A percentile compares a stretch with the other conserved stretches of the same genome.
Evolutionary conservation across 306 rosid species (phyloP).

Genomic region (Mimosa pudica): DNA sequence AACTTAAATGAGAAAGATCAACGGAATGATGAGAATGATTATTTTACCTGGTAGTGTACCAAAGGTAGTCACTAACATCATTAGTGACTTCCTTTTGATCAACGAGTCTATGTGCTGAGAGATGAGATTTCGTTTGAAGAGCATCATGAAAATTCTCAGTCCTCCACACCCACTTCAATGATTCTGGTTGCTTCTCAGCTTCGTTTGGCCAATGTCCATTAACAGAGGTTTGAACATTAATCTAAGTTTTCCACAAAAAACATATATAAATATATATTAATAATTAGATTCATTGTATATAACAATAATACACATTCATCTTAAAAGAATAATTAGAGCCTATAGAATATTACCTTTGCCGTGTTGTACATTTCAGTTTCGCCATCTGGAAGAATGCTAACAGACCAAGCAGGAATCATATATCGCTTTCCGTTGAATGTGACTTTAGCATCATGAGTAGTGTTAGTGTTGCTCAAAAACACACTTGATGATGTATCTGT

Average conservation of each 20-base stretch:
- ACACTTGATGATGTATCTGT: constrained; percentile 45
- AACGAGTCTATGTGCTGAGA: constrained; percentile 20
- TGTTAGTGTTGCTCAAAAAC: constrained; percentile 49
- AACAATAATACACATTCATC: no score
- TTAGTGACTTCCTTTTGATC: constrained; percentile 46
- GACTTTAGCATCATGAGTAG: constrained; percentile 37
- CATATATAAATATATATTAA: no score
- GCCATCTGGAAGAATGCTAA: constrained; percentile 56
- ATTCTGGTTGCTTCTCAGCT: constrained; percentile 47
- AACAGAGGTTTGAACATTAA: constrained; percentile 53
- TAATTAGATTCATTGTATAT: no score
- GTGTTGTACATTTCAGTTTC: constrained; percentile 48
- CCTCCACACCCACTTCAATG: constrained; percentile 52
- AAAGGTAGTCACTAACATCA: constrained; percentile 52
- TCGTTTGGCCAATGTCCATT: constrained; percentile 44
- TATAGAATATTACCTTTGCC: constrained; percentile 35
- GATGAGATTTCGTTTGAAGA: constrained; percentile 33
- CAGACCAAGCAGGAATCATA: constrained; percentile 62
- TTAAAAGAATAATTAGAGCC: no score
- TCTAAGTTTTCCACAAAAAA: constrained; percentile 25
- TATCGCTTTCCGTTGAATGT: constrained; percentile 40
- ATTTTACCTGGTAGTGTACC: constrained; percentile 65
- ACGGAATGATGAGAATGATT: no score
- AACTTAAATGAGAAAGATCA: neutral
- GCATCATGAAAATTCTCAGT: constrained; percentile 40